These are phyloP conservation scores for Mycena sp. DNA, from an alignment of 1,284 basidiomycete species.

Conservation along the genomic window DNA sequence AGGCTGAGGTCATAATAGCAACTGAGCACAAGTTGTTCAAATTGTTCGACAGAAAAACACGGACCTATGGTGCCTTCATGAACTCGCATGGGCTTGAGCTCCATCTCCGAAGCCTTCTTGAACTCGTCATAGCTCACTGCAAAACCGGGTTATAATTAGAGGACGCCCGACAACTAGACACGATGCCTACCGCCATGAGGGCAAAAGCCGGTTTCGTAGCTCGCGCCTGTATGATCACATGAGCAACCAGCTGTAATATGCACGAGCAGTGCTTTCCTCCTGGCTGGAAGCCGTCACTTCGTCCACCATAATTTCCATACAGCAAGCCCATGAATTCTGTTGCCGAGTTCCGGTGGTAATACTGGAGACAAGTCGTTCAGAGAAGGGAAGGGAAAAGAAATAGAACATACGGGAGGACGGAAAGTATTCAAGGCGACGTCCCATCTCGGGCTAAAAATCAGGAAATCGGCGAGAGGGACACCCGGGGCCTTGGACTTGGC, in stretches of 20 bases:
- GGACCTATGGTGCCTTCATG: constrained; percentile 64
- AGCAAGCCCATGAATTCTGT: constrained; percentile 72
- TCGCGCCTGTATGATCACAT: constrained; percentile 46
- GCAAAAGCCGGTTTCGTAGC: constrained; percentile 70
- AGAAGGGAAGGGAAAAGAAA: too few relatives aligned
- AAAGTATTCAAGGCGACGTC: constrained; percentile 64
- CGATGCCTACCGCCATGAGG: constrained; percentile 61
- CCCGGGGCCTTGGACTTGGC: constrained; percentile 67
- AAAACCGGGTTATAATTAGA: neutral
- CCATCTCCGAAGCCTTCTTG: constrained; percentile 60
- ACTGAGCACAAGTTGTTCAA: neutral
- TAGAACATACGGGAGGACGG: constrained; percentile 51
- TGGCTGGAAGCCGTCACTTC: constrained; percentile 68
- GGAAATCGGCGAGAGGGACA: constrained; percentile 67
- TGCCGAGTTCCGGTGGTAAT: constrained; percentile 71
- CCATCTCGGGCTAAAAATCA: constrained; percentile 72
- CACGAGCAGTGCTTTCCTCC: constrained; percentile 44
- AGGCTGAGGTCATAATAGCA: constrained; percentile 46
- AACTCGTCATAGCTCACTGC: constrained; percentile 66
- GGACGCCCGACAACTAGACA: neutral
- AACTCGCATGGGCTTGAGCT: constrained; percentile 59
- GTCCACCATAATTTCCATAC: constrained; percentile 66
- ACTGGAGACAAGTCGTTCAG: constrained; percentile 48
- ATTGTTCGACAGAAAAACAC: constrained; percentile 19
- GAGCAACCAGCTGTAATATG: neutral